Base-by-base conservation (phyloP, 768 basidiomycete genomes). In the Tylopilus felleus region DNA sequence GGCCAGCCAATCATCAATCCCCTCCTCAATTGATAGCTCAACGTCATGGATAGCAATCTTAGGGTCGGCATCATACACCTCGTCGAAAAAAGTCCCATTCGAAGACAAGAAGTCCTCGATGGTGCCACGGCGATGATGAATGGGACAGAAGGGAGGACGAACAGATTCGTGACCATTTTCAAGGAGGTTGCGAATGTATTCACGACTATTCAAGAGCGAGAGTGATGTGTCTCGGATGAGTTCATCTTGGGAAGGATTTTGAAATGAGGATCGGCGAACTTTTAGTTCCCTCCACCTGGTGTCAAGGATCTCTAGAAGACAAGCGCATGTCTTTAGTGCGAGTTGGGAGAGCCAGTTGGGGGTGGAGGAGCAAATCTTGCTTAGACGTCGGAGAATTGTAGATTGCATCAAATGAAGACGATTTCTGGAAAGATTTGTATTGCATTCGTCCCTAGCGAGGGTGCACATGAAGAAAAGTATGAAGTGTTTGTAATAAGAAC, bases 21-120 rank as follows among this genome's bases (percentile, higher is more conserved):
- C 50, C n/a, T 66, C 57, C 39, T 67, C 56, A 42, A 77, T 64
- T 7, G 63, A 53, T 14, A 42, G 47, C 55, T 78, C 75, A 9
- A 78, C 66, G 44, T 78, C 77, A 17, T 59, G 68, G 0, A 77
- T 60, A 1, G 66, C 58, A 4, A 60, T 3, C 47, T 29, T 36
- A 22, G 60, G 53, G 7, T 67, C 61, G 2, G 17, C 39, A 23
- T 8, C 0, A 44, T 54, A 47, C 13, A 48, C 55, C 1, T 48
- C 38, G 1, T 38, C 14, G 12, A 67, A 53, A 45, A 59, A 58
- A 3, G 29, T 8, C 5, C 56, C 46, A 19, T 55, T 22, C 2
- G 40, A 48, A 19, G 59, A 66, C 36, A 66, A 19, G 13, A 66
- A 61, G 10, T 62, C 28, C 0, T 51, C 27, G 17, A 66, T 43